Evolutionary conservation across 1,284 basidiomycete genomes (phyloP), one percentile per base, ranked within the genome.

Genomic region (Ganoderma meredithae): DNA sequence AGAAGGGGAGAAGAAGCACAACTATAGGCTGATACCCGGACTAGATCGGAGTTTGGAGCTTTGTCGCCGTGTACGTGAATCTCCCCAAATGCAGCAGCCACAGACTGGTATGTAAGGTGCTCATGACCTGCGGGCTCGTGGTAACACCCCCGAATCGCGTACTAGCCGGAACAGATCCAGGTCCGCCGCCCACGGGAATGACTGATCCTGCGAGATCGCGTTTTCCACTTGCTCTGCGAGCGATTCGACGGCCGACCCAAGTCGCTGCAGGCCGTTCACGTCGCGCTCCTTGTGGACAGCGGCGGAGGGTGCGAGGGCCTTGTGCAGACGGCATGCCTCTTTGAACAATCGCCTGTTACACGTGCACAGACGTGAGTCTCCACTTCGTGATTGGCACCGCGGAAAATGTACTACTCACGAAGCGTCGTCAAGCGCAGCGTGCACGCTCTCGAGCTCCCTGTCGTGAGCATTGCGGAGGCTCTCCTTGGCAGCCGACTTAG

Each of bases 401-500:
- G 39, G n/a, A 22, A 17, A 17, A 60, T 10, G 56, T 2, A 12
- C 41, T 9, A 67, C 70, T 43, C n/a, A 71, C 70, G 53, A 61
- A n/a, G 66, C 60, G 22, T 43, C 39, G 8, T 71, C 64, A 31
- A 71, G n/a, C 3, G 73, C 75, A 33, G 72, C 74, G 13, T 77
- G 77, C 5, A 82, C 62, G 39, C 77, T 77, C 64, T 85, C 80
- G 17, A 81, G 73, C 71, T 78, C 74, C 10, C 70, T 40, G 43
- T 82, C 77, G 10, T 71, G 60, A 25, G 73, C 79, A 9, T 71
- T 70, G 25, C n/a, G 70, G 13, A 82, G 72, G 10, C 78, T 76
- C 43, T 77, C 74, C 70, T 81, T 84, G 1, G 76, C 79, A 27
- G 74, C 71, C 1, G 58, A 72, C 71, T 84, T 86, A 15, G 71